Percentiles rank a stretch among this genome's conserved stretches.
Evolutionary conservation across 2,329 filamentous ascomycete genomes (phyloP).

Genomic region (Trichoderma hamatum): DNA sequence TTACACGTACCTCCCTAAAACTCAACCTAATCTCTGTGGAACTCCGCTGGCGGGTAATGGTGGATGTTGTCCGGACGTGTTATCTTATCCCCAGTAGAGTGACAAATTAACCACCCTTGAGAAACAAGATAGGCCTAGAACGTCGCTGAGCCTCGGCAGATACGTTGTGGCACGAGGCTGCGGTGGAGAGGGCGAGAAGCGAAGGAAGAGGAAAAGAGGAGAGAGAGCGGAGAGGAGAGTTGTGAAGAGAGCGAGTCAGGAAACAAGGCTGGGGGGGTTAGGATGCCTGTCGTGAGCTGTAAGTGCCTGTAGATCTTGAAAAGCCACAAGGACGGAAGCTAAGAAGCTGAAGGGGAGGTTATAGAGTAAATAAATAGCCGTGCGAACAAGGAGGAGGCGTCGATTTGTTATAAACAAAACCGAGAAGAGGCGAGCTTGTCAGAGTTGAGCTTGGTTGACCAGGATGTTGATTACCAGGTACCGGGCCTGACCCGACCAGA

Average conservation of each 20-base stretch:
- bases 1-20: slow-evolving; percentile 23
- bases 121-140: slow-evolving; percentile 14
- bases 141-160: slow-evolving; percentile 20
- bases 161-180: neutral
- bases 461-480: neutral
- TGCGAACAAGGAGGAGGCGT: neutral
- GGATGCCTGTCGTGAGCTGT: neutral
- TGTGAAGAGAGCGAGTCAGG: slow-evolving; percentile 11
- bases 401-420: neutral
- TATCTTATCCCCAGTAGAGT: neutral
- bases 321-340: neutral
- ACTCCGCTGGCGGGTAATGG: slow-evolving; percentile 15
- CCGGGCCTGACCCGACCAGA: slow-evolving; percentile 1
- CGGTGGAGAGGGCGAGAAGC: slow-evolving; percentile 3
- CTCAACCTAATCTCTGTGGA: slow-evolving; percentile 16
- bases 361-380: neutral
- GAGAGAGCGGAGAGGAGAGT: neutral
- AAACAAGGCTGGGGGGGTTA: slow-evolving; percentile 15
- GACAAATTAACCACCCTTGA: slow-evolving; percentile 4
- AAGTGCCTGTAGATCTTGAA: neutral
- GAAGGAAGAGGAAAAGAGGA: neutral
- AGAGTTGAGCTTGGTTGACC: neutral
- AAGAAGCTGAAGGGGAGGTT: neutral
- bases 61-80: neutral
- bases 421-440: neutral